A percentile compares a stretch with the other conserved stretches of the same genome.
Conservation (phyloP, 1,139 yeast species). For the Debaryomyces fabryi region DNA sequence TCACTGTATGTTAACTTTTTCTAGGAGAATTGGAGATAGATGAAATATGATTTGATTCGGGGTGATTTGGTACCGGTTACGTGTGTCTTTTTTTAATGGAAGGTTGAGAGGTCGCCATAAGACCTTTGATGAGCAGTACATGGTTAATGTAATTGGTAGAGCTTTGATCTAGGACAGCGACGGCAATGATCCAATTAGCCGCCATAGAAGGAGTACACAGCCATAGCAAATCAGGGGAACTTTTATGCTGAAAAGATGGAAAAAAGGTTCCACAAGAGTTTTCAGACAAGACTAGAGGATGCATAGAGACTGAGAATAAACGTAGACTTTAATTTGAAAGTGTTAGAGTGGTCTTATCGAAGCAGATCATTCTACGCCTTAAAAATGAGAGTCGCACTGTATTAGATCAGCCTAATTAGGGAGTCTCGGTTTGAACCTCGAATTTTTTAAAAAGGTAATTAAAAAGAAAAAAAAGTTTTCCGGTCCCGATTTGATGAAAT, state of each 20-base stretch:
- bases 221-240: background rate
- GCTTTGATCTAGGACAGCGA: background rate
- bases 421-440: conserved; percentile 7
- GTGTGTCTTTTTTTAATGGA: background rate
- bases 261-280: background rate
- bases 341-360: background rate
- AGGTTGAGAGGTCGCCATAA: background rate
- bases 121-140: background rate
- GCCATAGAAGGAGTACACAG: conserved; percentile 1
- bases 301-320: background rate
- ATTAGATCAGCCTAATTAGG: conserved; percentile 5
- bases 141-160: background rate
- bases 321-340: too few relatives aligned
- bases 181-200: background rate
- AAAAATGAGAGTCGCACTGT: conserved; percentile 1
- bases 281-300: background rate
- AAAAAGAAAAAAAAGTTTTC: conserved; percentile 5
- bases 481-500: conserved; percentile 6
- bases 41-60: background rate
- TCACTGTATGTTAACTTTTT: conserved; percentile 8
- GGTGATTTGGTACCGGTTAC: conserved; percentile 1
- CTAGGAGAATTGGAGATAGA: background rate
- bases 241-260: background rate
- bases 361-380: conserved; percentile 5
- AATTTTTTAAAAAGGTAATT: conserved; percentile 4